phyloP scores from a whole-genome alignment of 192 early-diverging fungal species.

The Umbelopsis vinacea region DNA sequence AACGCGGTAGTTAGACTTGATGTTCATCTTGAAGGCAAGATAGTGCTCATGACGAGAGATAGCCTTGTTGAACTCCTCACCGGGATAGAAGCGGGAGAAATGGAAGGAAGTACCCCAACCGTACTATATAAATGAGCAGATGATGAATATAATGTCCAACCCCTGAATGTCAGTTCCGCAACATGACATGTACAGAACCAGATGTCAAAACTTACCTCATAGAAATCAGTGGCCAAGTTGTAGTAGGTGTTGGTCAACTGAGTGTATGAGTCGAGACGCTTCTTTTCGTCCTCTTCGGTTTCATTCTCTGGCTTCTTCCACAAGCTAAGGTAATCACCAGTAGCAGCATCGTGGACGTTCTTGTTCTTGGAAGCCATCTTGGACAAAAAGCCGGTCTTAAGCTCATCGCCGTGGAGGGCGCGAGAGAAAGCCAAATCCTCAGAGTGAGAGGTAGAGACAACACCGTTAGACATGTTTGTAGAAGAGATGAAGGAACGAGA shows the following conservation, averaged over 20 bases:
- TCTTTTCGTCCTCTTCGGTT: conserved; percentile 62
- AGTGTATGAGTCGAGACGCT: conserved; percentile 65
- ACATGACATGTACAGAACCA: too few species aligned
- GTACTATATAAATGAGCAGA: conserved; percentile 39
- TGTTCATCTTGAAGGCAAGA: conserved; percentile 74
- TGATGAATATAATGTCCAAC: not conserved
- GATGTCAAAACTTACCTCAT: conserved; percentile 56
- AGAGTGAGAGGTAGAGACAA: conserved; percentile 40
- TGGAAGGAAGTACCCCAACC: conserved; percentile 94
- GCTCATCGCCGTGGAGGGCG: conserved; percentile 55
- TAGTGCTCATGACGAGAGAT: conserved; percentile 93
- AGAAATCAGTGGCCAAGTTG: conserved; percentile 84
- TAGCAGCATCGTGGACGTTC: conserved; percentile 65
- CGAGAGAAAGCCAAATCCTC: conserved; percentile 59
- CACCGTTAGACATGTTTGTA: conserved; percentile 28
- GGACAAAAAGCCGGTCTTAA: conserved; percentile 44
- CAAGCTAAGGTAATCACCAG: conserved; percentile 72
- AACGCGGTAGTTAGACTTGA: conserved; percentile 72
- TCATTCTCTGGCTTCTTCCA: conserved; percentile 61
- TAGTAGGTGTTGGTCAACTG: conserved; percentile 81
- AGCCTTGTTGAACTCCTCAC: conserved; percentile 76
- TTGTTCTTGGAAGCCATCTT: conserved; percentile 69
- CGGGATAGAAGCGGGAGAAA: conserved; percentile 82
- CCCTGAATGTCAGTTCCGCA: not conserved
- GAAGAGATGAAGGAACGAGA: conserved; percentile 15